Evolutionary conservation across 805 yeast genomes (phyloP), one percentile per base, ranked within the genome.

Genomic region (Candida anglica): DNA sequence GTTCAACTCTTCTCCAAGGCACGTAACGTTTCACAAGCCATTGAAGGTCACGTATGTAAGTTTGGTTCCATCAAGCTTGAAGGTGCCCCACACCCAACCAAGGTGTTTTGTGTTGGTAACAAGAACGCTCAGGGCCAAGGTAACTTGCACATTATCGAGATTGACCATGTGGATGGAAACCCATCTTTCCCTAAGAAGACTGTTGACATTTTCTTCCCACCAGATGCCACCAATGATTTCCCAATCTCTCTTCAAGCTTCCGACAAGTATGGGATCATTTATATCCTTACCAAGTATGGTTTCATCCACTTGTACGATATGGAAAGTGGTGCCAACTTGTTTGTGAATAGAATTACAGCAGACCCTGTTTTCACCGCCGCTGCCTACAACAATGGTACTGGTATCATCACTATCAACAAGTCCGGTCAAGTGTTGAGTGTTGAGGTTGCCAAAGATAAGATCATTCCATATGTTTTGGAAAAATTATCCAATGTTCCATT

Each of bases 31-130:
- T 89, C 97, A 10, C 99, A 93, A 66, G 89, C 95, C 15, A 86
- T 93, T 49, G 98, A 93, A 55, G 98, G 98, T 50, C 98, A 93
- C 61, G 98, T 94, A 36, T 93, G 95, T 39, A 78, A 79, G 27
- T 93, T 93, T 65, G 87, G 96, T 35, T 69, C 73, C 39, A 66
- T 93, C 43, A 73, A 78, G 41, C 69, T 91, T 47, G 83, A 78
- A 33, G 87, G 87, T 36, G 86, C 89, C 25, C 49, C 78, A 19
- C 63, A 62, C 29, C 86, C 86, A 27, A 85, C 95, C 32, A 88
- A 86, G 61, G 79, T 91, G 20, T 91, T 93, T 59, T 85, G 94
- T 39, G 89, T 91, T 55, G 98, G 95, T 50, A 87, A 88, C 64
- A 82, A 93, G 62, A 76, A 81, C 34, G 84, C 83, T 24, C 81